Percentiles rank a stretch among this genome's conserved stretches.
Evolutionary conservation across 169 alveolate species (phyloP).

Genomic region (Neospora caninum): DNA sequence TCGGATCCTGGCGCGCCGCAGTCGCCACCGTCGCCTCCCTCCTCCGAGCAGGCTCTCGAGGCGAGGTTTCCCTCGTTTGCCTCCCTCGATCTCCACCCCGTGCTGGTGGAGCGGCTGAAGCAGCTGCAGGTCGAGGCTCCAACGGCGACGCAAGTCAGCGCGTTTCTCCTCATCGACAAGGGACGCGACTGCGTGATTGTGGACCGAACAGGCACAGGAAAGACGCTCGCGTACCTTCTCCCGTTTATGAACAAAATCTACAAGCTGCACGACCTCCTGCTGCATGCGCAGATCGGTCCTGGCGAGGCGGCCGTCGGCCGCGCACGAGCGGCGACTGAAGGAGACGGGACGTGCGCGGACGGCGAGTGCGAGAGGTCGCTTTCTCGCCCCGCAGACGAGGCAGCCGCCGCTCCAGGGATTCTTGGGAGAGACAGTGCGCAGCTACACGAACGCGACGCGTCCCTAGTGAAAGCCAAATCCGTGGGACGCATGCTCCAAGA

Average conservation of each 20-base stretch:
- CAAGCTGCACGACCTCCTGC: conserved; percentile 23
- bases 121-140: neutral
- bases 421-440: neutral
- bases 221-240: conserved; percentile 44
- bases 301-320: neutral
- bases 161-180: conserved; percentile 24
- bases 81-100: neutral
- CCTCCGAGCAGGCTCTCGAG: neutral
- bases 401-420: neutral
- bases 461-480: neutral
- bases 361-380: no score
- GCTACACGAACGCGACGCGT: neutral
- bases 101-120: conserved; percentile 16
- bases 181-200: conserved; percentile 36
- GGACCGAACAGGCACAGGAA: conserved; percentile 28
- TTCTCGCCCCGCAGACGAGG: neutral
- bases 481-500: conserved; percentile 21
- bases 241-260: conserved; percentile 46
- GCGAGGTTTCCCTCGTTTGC: neutral
- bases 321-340: neutral
- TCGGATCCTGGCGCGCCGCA: neutral
- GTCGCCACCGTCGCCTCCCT: neutral
- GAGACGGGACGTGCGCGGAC: neutral
- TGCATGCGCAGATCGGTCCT: neutral
- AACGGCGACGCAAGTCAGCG: conserved; percentile 39